Percentiles rank a stretch among this genome's conserved stretches.
Conservation (phyloP, 148 eudicot species). For the Chenopodium formosanum region DNA sequence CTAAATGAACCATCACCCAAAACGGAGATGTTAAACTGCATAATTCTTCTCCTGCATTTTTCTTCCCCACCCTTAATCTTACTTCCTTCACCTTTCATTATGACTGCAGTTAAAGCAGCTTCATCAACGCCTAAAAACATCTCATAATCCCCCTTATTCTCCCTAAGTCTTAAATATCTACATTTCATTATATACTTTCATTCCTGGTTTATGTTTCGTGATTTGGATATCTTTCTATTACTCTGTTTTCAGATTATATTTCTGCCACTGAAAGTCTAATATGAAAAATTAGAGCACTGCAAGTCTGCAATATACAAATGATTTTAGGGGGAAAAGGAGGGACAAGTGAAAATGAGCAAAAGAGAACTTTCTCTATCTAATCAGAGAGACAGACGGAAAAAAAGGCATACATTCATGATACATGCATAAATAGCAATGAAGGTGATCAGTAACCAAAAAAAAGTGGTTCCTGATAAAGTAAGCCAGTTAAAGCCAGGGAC, state of each 20-base stretch:
- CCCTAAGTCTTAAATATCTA: not conserved
- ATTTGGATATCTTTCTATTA: not conserved
- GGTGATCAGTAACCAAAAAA: not conserved
- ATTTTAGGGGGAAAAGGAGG: too few relatives aligned
- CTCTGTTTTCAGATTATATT: not conserved
- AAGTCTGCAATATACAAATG: not conserved
- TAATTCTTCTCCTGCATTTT: not conserved
- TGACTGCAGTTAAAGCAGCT: not conserved
- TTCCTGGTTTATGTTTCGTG: not conserved
- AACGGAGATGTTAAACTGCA: not conserved
- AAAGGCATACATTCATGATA: not conserved
- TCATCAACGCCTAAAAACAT: not conserved
- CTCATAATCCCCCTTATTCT: not conserved
- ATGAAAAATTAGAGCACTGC: not conserved
- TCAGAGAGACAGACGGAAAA: not conserved
- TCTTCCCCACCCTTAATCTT: not conserved
- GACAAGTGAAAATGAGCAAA: too few relatives aligned
- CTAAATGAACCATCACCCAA: not conserved
- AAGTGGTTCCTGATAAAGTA: not conserved
- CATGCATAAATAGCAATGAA: too few relatives aligned
- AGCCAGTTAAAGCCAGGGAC: not conserved
- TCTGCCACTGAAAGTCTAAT: not conserved
- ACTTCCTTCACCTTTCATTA: not conserved
- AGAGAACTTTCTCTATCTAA: too few relatives aligned
- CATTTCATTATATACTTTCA: too few relatives aligned